Conservation (phyloP, 2,329 filamentous ascomycete species). For the Aphanoascus verrucosus region DNA sequence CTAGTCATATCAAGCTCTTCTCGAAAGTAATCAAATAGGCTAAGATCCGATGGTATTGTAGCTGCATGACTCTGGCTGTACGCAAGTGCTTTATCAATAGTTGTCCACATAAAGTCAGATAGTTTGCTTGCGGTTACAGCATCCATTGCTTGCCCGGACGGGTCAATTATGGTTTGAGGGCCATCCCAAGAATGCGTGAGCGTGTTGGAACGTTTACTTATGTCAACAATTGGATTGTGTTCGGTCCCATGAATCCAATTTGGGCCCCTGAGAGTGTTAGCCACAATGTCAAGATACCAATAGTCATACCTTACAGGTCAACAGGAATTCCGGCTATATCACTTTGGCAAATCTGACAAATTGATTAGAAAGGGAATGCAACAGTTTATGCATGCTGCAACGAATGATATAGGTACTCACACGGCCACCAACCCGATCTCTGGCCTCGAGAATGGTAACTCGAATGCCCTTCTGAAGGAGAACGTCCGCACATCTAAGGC, state of each 20-base stretch:
- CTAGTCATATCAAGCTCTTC: constrained; percentile 38
- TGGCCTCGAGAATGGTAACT: constrained; percentile 51
- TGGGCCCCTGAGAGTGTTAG: constrained; percentile 39
- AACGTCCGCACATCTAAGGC: constrained; percentile 49
- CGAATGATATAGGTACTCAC: constrained; percentile 28
- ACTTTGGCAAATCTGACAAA: constrained; percentile 40
- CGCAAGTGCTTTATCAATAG: constrained; percentile 50
- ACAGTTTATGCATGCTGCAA: constrained; percentile 14
- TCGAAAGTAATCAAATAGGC: constrained; percentile 48
- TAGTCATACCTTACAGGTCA: constrained; percentile 43
- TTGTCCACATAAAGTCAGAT: constrained; percentile 44
- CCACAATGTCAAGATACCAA: background rate
- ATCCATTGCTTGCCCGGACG: constrained; percentile 35
- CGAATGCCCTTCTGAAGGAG: constrained; percentile 44
- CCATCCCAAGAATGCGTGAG: constrained; percentile 44
- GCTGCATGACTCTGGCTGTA: constrained; percentile 45
- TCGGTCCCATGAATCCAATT: constrained; percentile 57
- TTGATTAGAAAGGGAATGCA: constrained; percentile 20
- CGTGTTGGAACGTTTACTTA: constrained; percentile 46
- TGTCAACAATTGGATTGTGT: constrained; percentile 47
- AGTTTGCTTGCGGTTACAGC: constrained; percentile 26
- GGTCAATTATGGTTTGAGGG: constrained; percentile 39
- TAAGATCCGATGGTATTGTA: constrained; percentile 42
- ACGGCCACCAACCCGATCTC: constrained; percentile 48
- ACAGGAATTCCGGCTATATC: constrained; percentile 41